phyloP scores from a whole-genome alignment of 2,329 filamentous ascomycete genomes.

The Neonectria sp. region DNA sequence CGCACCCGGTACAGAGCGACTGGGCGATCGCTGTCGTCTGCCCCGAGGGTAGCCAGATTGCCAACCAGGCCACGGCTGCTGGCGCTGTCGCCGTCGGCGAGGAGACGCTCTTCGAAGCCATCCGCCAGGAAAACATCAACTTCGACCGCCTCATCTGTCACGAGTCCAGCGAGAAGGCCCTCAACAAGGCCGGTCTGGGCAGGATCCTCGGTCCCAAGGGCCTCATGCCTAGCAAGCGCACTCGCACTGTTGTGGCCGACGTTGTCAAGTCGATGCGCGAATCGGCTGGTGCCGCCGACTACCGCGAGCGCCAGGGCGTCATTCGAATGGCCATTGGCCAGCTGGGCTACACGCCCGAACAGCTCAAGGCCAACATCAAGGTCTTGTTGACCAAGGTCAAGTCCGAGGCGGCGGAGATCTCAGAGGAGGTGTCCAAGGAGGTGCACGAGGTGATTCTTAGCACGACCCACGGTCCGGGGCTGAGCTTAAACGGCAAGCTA shows the following conservation, averaged over 20 bases:
- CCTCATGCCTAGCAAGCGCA: slow-evolving; percentile 92
- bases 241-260: slow-evolving; percentile 89
- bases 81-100: slow-evolving; percentile 90
- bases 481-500: slow-evolving; percentile 88
- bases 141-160: slow-evolving; percentile 95
- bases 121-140: slow-evolving; percentile 81
- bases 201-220: slow-evolving; percentile 89
- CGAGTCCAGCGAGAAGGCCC: slow-evolving; percentile 79
- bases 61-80: slow-evolving; percentile 79
- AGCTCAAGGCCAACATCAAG: slow-evolving; percentile 88
- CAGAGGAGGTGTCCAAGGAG: slow-evolving; percentile 63
- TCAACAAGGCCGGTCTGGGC: slow-evolving; percentile 87
- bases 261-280: slow-evolving; percentile 82
- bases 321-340: slow-evolving; percentile 93
- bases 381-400: slow-evolving; percentile 82
- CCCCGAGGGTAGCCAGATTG: slow-evolving; percentile 82
- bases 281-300: slow-evolving; percentile 87
- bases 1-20: slow-evolving; percentile 91
- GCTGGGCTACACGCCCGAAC: slow-evolving; percentile 88
- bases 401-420: slow-evolving; percentile 82
- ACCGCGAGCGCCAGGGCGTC: slow-evolving; percentile 88
- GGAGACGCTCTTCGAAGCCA: slow-evolving; percentile 85
- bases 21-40: slow-evolving; percentile 92
- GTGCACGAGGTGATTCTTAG: slow-evolving; percentile 81
- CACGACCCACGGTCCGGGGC: slow-evolving; percentile 88